These are phyloP conservation scores for Eimeria praecox DNA, from an alignment of 169 alveolate genomes.

Conservation along the genomic window DNA sequence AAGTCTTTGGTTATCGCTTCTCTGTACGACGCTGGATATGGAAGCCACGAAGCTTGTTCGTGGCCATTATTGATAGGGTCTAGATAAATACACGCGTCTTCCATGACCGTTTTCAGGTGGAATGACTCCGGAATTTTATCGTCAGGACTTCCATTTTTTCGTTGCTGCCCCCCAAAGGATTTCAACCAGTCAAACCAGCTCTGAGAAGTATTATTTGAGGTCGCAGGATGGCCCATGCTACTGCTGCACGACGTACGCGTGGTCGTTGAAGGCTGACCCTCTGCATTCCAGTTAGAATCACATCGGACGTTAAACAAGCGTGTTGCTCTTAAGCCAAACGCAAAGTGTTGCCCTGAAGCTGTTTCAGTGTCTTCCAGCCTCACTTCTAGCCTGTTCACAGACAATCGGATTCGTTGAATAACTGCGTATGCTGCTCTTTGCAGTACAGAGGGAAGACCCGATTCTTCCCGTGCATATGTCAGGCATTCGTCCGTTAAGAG, in stretches of 20 bases:
- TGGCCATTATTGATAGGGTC: slow-evolving; percentile 49
- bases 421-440: slow-evolving; percentile 51
- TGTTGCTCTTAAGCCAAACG: slow-evolving; percentile 50
- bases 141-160: neutral
- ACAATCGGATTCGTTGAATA: slow-evolving; percentile 56
- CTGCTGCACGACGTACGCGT: neutral
- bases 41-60: slow-evolving; percentile 58
- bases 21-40: slow-evolving; percentile 60
- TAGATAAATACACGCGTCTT: slow-evolving; percentile 1
- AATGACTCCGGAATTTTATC: slow-evolving; percentile 41
- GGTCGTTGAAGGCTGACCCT: neutral
- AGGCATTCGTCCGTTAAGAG: slow-evolving; percentile 79
- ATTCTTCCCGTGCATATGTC: slow-evolving; percentile 78
- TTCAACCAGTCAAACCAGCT: slow-evolving; percentile 59
- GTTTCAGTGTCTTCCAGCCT: slow-evolving; percentile 74
- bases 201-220: neutral
- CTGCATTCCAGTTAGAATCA: slow-evolving; percentile 40
- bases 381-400: slow-evolving; percentile 22
- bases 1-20: neutral
- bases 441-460: slow-evolving; percentile 66
- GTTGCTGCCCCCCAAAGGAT: neutral
- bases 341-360: slow-evolving; percentile 32
- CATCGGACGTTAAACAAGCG: slow-evolving; percentile 53
- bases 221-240: neutral
- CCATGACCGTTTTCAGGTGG: slow-evolving; percentile 64